Evolutionary conservation across 2,329 filamentous ascomycete species (phyloP), one percentile per base, ranked within the genome.

Genomic region (Niveomyces coronatus): DNA sequence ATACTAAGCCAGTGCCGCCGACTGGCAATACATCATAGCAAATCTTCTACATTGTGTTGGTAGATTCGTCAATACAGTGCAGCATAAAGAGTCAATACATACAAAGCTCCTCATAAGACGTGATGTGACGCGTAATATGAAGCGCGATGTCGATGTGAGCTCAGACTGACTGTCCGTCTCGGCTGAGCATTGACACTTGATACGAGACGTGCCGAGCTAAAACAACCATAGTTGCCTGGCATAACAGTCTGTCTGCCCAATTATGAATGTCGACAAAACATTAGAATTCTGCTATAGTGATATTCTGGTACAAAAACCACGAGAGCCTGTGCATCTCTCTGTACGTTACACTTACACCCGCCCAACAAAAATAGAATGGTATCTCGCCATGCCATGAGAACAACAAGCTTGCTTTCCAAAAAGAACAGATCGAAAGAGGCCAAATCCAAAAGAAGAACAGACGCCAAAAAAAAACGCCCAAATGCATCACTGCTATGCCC

Each of bases 1-100:
- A 84, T 59, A 84, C 83, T 51, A 88, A 87, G 65, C 80, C 79
- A 27, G 75, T 79, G 40, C 71, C 77, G 49, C 70, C 75, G 23
- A 64, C 68, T 35, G 64, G 62, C 15, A 58, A 64, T 37, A 67
- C 70, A 53, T 75, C 63, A 68, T 63, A 50, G 56, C 48, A 31
- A 20, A 13, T 14, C 10, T 8, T 6, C 15, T 13, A n/a, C 23
- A 18, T 14, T n/a, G n/a, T n/a, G n/a, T n/a, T n/a, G n/a, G n/a
- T n/a, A n/a, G n/a, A n/a, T n/a, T n/a, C n/a, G n/a, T n/a, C n/a
- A n/a, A n/a, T n/a, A n/a, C n/a, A n/a, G n/a, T n/a, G n/a, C n/a
- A n/a, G n/a, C n/a, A n/a, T n/a, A n/a, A n/a, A n/a, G n/a, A n/a
- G n/a, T n/a, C n/a, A n/a, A n/a, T n/a, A n/a, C n/a, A n/a, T n/a